Conservation (phyloP, 2,329 filamentous ascomycete species). For the Achaetomium macrosporum region DNA sequence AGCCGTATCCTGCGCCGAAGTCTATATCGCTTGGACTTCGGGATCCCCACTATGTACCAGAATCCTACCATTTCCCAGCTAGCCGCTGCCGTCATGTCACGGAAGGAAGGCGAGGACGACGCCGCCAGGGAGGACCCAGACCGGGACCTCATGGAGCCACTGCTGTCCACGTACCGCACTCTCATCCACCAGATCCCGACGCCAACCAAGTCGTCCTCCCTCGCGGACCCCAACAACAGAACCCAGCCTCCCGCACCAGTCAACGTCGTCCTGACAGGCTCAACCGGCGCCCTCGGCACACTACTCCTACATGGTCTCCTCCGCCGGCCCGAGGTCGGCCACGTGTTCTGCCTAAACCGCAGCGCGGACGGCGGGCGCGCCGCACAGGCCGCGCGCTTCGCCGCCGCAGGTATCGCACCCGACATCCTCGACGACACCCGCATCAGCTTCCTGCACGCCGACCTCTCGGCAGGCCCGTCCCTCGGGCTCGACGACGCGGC, state of each 20-base stretch:
- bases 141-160: not conserved
- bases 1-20: not conserved
- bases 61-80: not conserved
- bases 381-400: not conserved
- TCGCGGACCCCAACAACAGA: not conserved
- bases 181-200: not conserved
- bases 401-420: not conserved
- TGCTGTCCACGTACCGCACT: not conserved
- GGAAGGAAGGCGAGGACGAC: not conserved
- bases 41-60: not conserved
- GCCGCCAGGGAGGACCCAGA: not conserved
- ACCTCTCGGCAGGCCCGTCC: not conserved
- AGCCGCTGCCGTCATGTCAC: not conserved
- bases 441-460: constrained; percentile 4
- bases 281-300: constrained; percentile 9
- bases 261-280: constrained; percentile 11
- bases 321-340: not conserved
- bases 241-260: not conserved
- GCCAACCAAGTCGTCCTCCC: not conserved
- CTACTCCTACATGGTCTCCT: constrained; percentile 3
- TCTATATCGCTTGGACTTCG: not conserved
- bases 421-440: not conserved
- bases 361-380: not conserved
- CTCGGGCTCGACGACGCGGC: not conserved
- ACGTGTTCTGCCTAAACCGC: constrained; percentile 12